phyloP scores from a whole-genome alignment of 163 green algal species.

The Coccomyxa subellipsoidea region DNA sequence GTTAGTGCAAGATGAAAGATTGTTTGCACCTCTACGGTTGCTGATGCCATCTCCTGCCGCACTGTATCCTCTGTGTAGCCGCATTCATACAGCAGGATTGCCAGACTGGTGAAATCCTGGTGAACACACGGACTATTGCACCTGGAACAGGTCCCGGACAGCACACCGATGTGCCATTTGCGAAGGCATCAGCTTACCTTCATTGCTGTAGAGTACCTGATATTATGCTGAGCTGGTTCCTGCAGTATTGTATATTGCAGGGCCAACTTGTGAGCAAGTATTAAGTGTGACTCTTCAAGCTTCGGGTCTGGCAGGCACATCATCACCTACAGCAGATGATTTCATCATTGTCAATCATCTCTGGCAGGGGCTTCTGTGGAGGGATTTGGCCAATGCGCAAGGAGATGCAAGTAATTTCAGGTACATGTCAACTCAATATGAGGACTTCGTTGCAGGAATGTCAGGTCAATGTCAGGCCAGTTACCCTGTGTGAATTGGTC shows the following conservation, averaged over 20 bases:
- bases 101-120: conserved; percentile 2
- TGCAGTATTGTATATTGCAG: neutral
- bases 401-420: no score
- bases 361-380: no score
- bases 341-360: no score
- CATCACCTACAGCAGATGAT: neutral
- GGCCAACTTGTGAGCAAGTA: neutral
- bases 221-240: neutral
- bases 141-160: no score
- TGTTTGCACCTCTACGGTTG: neutral
- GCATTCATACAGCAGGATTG: neutral
- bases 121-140: neutral
- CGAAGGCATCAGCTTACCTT: no score
- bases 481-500: no score
- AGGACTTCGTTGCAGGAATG: no score
- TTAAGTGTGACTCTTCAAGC: neutral
- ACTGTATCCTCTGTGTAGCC: neutral
- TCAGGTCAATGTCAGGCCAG: no score
- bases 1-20: no score
- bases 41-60: neutral
- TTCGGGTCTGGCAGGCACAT: neutral
- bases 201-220: neutral
- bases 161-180: no score
- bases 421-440: no score
- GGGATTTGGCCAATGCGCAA: no score